Evolutionary conservation across 2,329 filamentous ascomycete species (phyloP), one percentile per base, ranked within the genome.

Genomic region (Monosporascus cannonballus): DNA sequence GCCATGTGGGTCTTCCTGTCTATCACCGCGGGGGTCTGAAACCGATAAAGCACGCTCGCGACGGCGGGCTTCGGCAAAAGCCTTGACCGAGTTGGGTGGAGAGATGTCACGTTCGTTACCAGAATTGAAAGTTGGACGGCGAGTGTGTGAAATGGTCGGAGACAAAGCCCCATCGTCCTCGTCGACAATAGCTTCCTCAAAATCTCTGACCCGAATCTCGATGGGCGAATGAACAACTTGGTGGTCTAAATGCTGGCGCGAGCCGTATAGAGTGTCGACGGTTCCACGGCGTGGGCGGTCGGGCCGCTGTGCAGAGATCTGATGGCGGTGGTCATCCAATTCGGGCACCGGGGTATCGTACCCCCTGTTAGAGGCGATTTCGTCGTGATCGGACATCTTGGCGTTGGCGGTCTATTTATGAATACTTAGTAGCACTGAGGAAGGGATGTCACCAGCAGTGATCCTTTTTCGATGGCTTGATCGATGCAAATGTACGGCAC

Each of bases 21-120:
- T 71, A 67, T 20, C 61, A 54, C 52, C 66, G 68, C 51, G 69
- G 65, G 18, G 59, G 57, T 80, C 80, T 17, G 77, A 81, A 57
- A 78, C 73, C 22, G 78, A 85, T 65, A 78, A 67, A 54, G 85
- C 90, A 44, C 92, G 87, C 66, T 93, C 89, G 54, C 92, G 86
- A 54, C 90, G 89, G 49, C 90, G 87, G 51, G 90, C 89, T 64
- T 94, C 89, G 18, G 94, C 94, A 70, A 99, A 99, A 4, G 94
- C 94, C 69, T 97, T 96, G 49, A 99, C 91, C 0, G 94, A 99
- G 70, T 96, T 99, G 7, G 94, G 94, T 11, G 93, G 93, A 6
- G 94, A 97, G 2, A 83, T 75, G 1, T 89, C 90, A 51, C 90
- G 81, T 22, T 81, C 79, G 24, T 73, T 69, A 46, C 76, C 69